Evolutionary conservation across 2,329 filamentous ascomycete species (phyloP).

Genomic region (Tolypocladium pustulatum): DNA sequence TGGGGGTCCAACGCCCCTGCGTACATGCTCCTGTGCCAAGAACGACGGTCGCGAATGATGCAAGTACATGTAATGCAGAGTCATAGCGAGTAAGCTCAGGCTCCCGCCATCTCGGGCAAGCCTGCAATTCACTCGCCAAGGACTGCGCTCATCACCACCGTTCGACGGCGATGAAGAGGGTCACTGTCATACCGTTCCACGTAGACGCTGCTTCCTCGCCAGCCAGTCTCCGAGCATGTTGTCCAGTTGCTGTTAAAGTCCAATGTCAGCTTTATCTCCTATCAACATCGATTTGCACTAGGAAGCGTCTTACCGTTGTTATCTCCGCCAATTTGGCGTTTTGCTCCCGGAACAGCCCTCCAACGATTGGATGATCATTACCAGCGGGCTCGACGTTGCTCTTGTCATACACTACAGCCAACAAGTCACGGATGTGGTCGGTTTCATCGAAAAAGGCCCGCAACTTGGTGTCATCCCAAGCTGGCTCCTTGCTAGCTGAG

Average conservation of each 20-base stretch:
- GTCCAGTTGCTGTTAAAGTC: conserved; percentile 57
- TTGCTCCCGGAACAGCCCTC: conserved; percentile 74
- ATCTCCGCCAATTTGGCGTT: conserved; percentile 80
- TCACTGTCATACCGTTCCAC: conserved; percentile 32
- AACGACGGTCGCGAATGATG: neutral
- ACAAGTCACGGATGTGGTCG: conserved; percentile 77
- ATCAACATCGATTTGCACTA: neutral
- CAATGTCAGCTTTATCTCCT: conserved; percentile 6
- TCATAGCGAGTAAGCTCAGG: neutral
- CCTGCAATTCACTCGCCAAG: neutral
- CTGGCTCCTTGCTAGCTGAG: conserved; percentile 31
- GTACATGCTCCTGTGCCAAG: neutral
- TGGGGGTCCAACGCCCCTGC: neutral
- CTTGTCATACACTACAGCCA: conserved; percentile 89
- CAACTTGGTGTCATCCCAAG: conserved; percentile 81
- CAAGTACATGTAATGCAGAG: neutral
- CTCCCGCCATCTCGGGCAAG: neutral
- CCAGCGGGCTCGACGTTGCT: conserved; percentile 69
- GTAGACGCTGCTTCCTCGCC: conserved; percentile 54
- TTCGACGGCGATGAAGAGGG: neutral
- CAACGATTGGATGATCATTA: conserved; percentile 76
- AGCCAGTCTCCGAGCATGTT: conserved; percentile 78
- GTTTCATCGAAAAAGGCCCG: conserved; percentile 86
- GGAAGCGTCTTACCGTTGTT: conserved; percentile 49
- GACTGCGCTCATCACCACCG: neutral